Percentiles rank a stretch among this genome's conserved stretches.
phyloP scores from a whole-genome alignment of 306 rosid genomes.

The Cucurbita ficifolia region DNA sequence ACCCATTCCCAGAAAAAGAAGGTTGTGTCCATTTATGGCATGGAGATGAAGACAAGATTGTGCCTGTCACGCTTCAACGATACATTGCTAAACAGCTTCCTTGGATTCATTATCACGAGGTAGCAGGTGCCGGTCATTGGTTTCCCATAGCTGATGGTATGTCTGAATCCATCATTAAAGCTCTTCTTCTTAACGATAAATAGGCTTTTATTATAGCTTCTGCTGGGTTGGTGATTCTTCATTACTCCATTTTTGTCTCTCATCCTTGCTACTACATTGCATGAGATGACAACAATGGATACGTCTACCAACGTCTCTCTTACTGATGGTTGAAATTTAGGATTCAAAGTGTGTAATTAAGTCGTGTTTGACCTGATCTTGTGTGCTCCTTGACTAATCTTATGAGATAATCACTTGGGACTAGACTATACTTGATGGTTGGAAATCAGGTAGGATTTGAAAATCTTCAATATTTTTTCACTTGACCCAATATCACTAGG shows the following conservation, averaged over 20 bases:
- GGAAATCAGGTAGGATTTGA: neutral
- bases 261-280: neutral
- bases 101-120: constrained; percentile 77
- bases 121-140: constrained; percentile 60
- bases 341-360: neutral
- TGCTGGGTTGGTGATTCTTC: neutral
- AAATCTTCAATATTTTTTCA: neutral
- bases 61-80: constrained; percentile 40
- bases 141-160: constrained; percentile 37
- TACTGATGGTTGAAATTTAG: neutral
- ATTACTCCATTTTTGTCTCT: neutral
- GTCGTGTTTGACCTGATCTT: neutral
- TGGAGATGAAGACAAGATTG: constrained; percentile 58
- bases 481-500: neutral
- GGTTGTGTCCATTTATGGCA: constrained; percentile 81
- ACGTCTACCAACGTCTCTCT: neutral
- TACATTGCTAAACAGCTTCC: constrained; percentile 50
- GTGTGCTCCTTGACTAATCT: neutral
- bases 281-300: neutral
- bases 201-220: neutral
- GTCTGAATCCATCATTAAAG: constrained; percentile 17
- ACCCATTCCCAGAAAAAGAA: constrained; percentile 58
- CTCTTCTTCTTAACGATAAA: constrained; percentile 1
- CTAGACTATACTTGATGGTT: neutral
- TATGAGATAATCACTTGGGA: neutral